phyloP scores from a whole-genome alignment of 768 basidiomycete genomes.

The Lactarius hatsudake region DNA sequence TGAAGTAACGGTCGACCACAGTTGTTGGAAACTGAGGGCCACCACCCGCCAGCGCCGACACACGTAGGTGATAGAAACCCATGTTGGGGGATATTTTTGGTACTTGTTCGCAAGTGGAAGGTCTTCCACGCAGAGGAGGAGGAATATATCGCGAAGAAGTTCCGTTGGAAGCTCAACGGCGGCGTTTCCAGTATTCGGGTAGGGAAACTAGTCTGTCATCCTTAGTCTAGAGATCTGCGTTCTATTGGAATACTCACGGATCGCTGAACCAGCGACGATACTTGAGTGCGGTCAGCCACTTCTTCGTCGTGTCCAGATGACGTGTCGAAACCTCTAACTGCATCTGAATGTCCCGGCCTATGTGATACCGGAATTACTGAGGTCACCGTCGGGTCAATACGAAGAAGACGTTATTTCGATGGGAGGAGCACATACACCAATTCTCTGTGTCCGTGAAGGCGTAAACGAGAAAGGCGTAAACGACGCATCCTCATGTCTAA shows the following conservation, averaged over 20 bases:
- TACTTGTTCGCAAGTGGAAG: not conserved
- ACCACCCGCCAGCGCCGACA: slow-evolving; percentile 13
- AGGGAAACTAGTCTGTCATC: not conserved
- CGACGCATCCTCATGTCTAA: slow-evolving; percentile 14
- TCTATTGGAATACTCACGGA: not conserved
- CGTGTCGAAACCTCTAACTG: not conserved
- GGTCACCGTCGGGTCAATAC: not conserved
- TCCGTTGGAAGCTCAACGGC: slow-evolving; percentile 8
- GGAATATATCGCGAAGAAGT: slow-evolving; percentile 6
- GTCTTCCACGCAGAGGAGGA: not conserved
- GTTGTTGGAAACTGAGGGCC: slow-evolving; percentile 2
- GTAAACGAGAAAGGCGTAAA: slow-evolving; percentile 6
- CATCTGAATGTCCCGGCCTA: not conserved
- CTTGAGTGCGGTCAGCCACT: not conserved
- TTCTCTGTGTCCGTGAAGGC: not conserved
- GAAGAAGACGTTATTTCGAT: not conserved
- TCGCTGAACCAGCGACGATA: not conserved
- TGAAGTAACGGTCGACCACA: slow-evolving; percentile 12
- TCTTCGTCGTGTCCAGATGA: not conserved
- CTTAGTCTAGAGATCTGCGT: not conserved
- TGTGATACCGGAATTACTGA: not conserved
- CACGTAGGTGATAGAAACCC: slow-evolving; percentile 6
- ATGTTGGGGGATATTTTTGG: slow-evolving; percentile 1
- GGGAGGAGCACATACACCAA: not conserved
- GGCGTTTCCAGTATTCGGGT: slow-evolving; percentile 4